Percentiles rank a stretch among this genome's conserved stretches.
Evolutionary conservation across 2,329 filamentous ascomycete species (phyloP).

Genomic region (Arthrobotrys sphaeroides): DNA sequence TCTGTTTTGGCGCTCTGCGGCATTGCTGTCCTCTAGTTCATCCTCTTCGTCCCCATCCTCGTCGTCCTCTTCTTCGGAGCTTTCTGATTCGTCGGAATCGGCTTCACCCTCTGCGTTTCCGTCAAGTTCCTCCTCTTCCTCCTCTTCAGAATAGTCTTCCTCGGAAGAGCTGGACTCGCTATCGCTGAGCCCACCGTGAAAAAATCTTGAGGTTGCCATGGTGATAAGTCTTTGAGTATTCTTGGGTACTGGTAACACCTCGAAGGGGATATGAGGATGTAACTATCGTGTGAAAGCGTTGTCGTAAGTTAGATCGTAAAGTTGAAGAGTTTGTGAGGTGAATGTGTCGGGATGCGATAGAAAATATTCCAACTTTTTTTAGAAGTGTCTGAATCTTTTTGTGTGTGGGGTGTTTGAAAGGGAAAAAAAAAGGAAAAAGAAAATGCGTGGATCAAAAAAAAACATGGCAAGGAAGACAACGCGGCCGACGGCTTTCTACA

Average conservation of each 20-base stretch:
- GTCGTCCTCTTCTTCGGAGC: slow-evolving; percentile 62
- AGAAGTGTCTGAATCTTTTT: background rate
- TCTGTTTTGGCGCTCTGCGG: slow-evolving; percentile 68
- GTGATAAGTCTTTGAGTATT: too few species aligned
- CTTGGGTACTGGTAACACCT: too few species aligned
- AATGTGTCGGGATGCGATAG: background rate
- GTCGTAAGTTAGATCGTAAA: background rate
- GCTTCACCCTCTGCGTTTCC: slow-evolving; percentile 61
- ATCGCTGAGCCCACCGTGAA: slow-evolving; percentile 90
- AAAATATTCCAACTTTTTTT: background rate
- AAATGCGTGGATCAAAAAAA: too few species aligned
- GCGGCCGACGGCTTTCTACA: too few species aligned
- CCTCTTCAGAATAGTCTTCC: slow-evolving; percentile 90
- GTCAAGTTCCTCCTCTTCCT: slow-evolving; percentile 70
- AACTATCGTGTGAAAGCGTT: background rate
- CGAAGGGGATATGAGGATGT: background rate
- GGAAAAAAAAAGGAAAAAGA: slow-evolving; percentile 3
- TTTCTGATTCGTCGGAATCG: slow-evolving; percentile 52
- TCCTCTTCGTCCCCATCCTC: slow-evolving; percentile 68
- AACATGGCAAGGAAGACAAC: too few species aligned
- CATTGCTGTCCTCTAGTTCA: slow-evolving; percentile 69
- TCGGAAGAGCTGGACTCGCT: slow-evolving; percentile 93
- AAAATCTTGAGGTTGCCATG: slow-evolving; percentile 86
- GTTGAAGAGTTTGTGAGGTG: background rate
- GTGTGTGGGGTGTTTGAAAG: slow-evolving; percentile 42